Percentiles rank a stretch among this genome's conserved stretches.
phyloP scores from a whole-genome alignment of 495 filamentous ascomycete genomes.

The Saxispiralis lemnorum region DNA sequence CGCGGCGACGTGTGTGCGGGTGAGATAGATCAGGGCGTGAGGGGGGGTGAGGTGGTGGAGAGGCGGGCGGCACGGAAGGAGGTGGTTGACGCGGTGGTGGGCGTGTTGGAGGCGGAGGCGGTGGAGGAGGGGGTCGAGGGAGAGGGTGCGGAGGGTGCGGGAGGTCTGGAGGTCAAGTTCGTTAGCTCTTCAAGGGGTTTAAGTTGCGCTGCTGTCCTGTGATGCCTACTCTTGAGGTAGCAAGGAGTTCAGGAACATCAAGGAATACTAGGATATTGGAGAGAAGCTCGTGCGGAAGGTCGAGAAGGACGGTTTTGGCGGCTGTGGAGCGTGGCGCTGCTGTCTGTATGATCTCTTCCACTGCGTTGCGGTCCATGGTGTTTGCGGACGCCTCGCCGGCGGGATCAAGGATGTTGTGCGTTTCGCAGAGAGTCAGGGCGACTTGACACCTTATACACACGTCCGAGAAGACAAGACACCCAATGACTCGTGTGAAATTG shows the following conservation, averaged over 20 bases:
- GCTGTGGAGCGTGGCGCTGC: not conserved
- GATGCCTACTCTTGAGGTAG: conserved; percentile 9
- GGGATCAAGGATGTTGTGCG: no score
- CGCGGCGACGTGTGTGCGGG: conserved; percentile 14
- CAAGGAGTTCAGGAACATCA: conserved; percentile 25
- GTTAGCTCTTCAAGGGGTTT: not conserved
- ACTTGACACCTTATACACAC: no score
- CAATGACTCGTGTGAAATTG: no score
- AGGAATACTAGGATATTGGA: conserved; percentile 55
- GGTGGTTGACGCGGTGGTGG: conserved; percentile 6
- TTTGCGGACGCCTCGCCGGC: not conserved
- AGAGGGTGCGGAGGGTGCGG: conserved; percentile 10
- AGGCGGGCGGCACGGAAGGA: conserved; percentile 11
- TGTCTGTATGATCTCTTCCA: not conserved
- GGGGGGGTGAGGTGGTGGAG: conserved; percentile 13
- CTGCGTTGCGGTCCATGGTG: not conserved
- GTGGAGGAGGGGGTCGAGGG: conserved; percentile 17
- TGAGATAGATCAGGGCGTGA: conserved; percentile 14
- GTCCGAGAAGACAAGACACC: no score
- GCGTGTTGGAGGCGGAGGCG: conserved; percentile 9
- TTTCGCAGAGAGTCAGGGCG: no score
- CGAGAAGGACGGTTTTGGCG: not conserved
- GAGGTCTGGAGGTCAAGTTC: conserved; percentile 6
- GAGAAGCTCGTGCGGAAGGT: conserved; percentile 39
- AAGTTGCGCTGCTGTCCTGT: not conserved